These are phyloP conservation scores for Leccinum arenicola DNA, from an alignment of 768 basidiomycete genomes.

Conservation along the genomic window DNA sequence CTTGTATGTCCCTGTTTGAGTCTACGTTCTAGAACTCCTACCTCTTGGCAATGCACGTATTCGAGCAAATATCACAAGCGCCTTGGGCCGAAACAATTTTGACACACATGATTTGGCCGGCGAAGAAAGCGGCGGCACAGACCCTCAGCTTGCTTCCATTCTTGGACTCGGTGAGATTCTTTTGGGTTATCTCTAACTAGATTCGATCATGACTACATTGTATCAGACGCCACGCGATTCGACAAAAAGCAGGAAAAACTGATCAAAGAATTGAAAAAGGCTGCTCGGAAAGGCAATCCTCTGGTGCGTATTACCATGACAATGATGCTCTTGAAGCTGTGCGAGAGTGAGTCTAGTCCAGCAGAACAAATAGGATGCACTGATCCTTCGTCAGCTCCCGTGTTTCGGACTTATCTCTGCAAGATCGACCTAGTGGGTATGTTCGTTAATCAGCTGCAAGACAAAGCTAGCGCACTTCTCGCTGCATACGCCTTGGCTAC, in stretches of 20 bases:
- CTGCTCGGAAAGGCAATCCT: background rate
- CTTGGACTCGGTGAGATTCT: conserved; percentile 18
- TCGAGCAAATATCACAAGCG: conserved; percentile 18
- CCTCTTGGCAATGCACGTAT: conserved; percentile 5
- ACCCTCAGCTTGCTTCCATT: background rate
- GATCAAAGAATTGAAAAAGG: conserved; percentile 10
- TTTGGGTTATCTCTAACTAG: background rate
- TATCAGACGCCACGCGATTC: conserved; percentile 8
- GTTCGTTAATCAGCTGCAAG: too few relatives aligned
- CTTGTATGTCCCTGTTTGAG: background rate
- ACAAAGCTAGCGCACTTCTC: too few relatives aligned
- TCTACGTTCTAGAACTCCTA: conserved; percentile 7
- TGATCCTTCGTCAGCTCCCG: too few relatives aligned
- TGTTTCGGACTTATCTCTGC: too few relatives aligned
- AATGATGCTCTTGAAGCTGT: conserved; percentile 8
- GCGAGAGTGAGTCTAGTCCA: too few relatives aligned
- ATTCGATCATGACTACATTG: background rate
- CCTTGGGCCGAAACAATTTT: conserved; percentile 6
- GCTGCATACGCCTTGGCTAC: background rate
- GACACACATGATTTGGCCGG: background rate
- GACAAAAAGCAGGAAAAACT: conserved; percentile 3
- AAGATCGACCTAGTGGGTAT: too few relatives aligned
- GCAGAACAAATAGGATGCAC: too few relatives aligned
- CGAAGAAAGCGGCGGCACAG: too few relatives aligned
- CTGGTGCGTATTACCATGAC: conserved; percentile 21